Percentiles rank a stretch among this genome's conserved stretches.
Conservation (phyloP, 371 early-diverging fungal genomes). For the Mucor irregularis region DNA sequence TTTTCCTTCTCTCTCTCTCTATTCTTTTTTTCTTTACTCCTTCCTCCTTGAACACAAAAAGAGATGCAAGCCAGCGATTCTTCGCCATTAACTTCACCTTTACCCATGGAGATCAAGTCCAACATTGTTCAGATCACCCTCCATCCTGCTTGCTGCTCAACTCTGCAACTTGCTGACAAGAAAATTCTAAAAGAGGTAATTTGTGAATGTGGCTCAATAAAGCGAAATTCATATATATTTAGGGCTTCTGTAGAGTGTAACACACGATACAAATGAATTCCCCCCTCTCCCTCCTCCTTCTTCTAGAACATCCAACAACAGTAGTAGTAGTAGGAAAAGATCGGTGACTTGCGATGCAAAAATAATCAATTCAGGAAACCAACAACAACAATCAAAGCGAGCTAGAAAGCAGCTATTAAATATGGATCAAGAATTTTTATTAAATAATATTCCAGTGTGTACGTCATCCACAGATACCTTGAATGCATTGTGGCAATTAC, state of each 20-base stretch:
- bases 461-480: background rate
- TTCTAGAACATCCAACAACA: no score
- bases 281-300: background rate
- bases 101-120: background rate
- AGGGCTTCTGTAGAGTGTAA: no score
- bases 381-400: no score
- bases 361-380: conserved; percentile 1
- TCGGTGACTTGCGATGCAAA: conserved; percentile 12
- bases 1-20: background rate
- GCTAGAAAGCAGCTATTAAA: background rate
- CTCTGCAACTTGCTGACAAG: background rate
- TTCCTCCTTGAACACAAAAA: background rate
- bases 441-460: background rate
- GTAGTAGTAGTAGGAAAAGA: no score
- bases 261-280: background rate
- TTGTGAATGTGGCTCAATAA: background rate
- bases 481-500: conserved; percentile 20
- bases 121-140: conserved; percentile 11
- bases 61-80: background rate
- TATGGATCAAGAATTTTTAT: background rate
- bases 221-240: background rate
- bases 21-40: background rate
- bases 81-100: conserved; percentile 6
- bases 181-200: background rate
- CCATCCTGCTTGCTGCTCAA: background rate